Base-by-base conservation (phyloP, 2,329 filamentous ascomycete genomes). In the Graphium sp. region DNA sequence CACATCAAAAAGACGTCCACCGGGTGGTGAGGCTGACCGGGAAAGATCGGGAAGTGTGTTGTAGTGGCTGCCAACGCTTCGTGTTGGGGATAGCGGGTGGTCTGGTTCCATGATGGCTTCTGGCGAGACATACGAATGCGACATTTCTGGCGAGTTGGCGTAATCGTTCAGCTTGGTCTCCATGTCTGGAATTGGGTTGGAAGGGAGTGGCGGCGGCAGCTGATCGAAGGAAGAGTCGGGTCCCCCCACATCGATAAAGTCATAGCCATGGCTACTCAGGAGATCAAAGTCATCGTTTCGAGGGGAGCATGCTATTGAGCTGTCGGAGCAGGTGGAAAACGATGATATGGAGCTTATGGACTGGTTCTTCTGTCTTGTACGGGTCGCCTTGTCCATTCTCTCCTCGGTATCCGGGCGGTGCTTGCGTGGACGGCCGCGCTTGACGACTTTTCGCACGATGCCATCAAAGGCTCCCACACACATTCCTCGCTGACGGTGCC, bases 391-490 rank as follows among this genome's bases (percentile, higher is more conserved):
- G 3, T 69, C 62, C 30, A 62, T 47, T 7, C 69, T 59, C 28
- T 65, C 51, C 5, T 67, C 63, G 43, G 64, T 50, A 26, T 71
- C 66, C 0, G 68, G 68, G 6, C 69, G 50, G 37, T 63, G 56
- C 57, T 76, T 76, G 36, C 68, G 61, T 5, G 72, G 72, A 12
- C 72, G 56, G 7, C 72, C 72, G n/a, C 67, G 59, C 54, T 72
- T 72, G 24, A 66, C 66, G 6, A 62, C 55, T 44, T 70, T 71
- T 28, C 66, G 57, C 6, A 69, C 65, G 10, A 68, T 57, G 22
- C 85, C 85, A 37, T 92, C 83, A 42, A 95, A 91, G 5, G 84
- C 87, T 32, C 89, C 89, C 32, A 89, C 77, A 52, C 89, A 98
- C 81, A 94, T 93, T 31, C 87, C 89, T 22, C 89, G 75, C 51